Evolutionary conservation across 495 filamentous ascomycete species (phyloP).

Genomic region (Talaromyces borbonicus): DNA sequence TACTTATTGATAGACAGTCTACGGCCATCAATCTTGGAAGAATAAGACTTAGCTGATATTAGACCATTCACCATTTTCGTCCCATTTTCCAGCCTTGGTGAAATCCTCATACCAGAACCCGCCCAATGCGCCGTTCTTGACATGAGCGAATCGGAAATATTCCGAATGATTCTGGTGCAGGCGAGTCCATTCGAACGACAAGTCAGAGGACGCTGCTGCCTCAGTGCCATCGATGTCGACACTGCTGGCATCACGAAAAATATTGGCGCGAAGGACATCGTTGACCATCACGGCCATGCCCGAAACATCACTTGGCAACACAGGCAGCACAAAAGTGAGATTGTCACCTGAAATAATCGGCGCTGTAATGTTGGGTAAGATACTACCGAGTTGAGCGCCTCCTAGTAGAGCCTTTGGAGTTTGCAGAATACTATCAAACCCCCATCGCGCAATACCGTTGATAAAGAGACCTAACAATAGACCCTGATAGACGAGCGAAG

Average conservation of each 20-base stretch:
- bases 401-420: conserved; percentile 6
- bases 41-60: neutral
- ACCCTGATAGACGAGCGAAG: conserved; percentile 48
- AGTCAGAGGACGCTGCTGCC: conserved; percentile 24
- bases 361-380: conserved; percentile 33
- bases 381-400: conserved; percentile 23
- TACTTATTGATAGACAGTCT: too few species aligned
- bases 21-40: too few species aligned
- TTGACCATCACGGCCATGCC: conserved; percentile 50
- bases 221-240: conserved; percentile 10
- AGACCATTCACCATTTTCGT: conserved; percentile 49
- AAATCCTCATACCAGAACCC: conserved; percentile 65
- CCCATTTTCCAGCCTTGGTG: conserved; percentile 64
- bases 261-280: conserved; percentile 39
- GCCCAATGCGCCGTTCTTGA: conserved; percentile 37
- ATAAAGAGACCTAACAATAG: conserved; percentile 55
- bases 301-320: conserved; percentile 30
- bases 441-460: conserved; percentile 58
- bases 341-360: conserved; percentile 21
- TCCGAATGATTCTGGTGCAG: conserved; percentile 41
- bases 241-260: conserved; percentile 29
- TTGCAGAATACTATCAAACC: conserved; percentile 52
- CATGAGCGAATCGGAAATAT: conserved; percentile 76
- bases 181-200: conserved; percentile 34
- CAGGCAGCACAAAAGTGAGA: conserved; percentile 39